Base-by-base conservation (phyloP, 768 basidiomycete species). In the Russula compacta region DNA sequence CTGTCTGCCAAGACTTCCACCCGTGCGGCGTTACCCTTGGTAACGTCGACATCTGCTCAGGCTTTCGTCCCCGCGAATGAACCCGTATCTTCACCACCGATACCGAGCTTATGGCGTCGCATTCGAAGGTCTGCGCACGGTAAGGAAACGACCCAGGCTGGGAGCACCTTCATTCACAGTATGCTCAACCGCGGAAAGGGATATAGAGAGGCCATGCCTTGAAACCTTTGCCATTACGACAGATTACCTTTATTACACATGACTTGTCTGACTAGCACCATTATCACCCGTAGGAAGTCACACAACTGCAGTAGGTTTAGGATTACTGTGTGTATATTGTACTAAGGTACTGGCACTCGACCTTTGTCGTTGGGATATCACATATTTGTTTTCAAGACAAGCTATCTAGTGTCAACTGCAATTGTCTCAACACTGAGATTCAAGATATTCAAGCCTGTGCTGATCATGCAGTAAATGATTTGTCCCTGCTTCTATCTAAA, bases 81-180 rank as follows among this genome's bases (percentile, higher is more conserved):
- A 29, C 14, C 17, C 50, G 36, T 40, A n/a, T 33, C 55, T 17
- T 43, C 49, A 47, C 12, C 29, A n/a, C 33, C 56, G 5, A 53
- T 32, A 8, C 56, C 44, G 33, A 53, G 61, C 33, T 17, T 62
- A 29, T 62, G 61, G 61, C 51, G 50, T 35, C 61, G 61, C 39
- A 38, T 57, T 29, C 51, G 60, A 36, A 64, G 51, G 36, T 53
- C 53, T 40, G 47, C 44, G 6, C 38, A 60, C 32, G 40, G 44
- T 29, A 47, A 52, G 21, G 53, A 60, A 6, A 36, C 39, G 12
- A 17, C 11, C n/a, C 36, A 46, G 50, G 42, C 57, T 29, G 43
- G 60, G 52, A 49, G 35, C 61, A 53, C 61, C 19, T 59, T 61
- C 53, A 53, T 46, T 46, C 63, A 53, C 17, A 50, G 44, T 32